Percentiles rank a stretch among this genome's conserved stretches.
Evolutionary conservation across 345 rosid species (phyloP).

Genomic region (Barbarea vulgaris): DNA sequence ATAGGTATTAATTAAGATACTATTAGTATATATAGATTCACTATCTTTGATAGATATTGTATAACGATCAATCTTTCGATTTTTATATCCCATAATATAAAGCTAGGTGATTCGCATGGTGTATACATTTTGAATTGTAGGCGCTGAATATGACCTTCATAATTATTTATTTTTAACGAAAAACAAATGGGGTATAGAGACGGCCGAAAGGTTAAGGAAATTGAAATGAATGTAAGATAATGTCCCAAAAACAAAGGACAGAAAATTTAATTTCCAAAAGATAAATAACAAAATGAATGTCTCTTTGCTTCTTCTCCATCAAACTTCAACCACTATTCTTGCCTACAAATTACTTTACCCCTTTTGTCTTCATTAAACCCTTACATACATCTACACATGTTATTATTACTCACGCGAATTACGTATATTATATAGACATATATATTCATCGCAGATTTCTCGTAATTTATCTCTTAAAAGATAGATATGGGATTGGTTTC

Average conservation of each 20-base stretch:
- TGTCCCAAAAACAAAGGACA: constrained; percentile 40
- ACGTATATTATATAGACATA: neutral
- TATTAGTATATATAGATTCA: neutral
- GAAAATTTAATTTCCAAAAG: constrained; percentile 15
- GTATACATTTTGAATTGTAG: constrained; percentile 30
- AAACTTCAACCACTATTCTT: constrained; percentile 36
- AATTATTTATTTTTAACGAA: neutral
- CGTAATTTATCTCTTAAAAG: neutral
- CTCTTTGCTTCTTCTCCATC: constrained; percentile 22
- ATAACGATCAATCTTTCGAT: neutral
- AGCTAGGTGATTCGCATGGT: constrained; percentile 21
- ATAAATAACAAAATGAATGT: constrained; percentile 23
- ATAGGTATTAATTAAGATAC: neutral
- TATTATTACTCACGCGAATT: neutral
- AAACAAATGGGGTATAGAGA: constrained; percentile 30
- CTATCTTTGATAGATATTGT: neutral
- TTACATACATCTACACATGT: neutral
- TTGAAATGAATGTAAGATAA: constrained; percentile 34
- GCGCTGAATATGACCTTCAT: constrained; percentile 22
- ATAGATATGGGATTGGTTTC: neutral
- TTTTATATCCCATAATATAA: neutral
- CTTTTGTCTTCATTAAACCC: constrained; percentile 6
- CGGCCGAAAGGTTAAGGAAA: constrained; percentile 34
- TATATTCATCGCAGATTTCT: neutral
- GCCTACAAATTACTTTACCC: constrained; percentile 27